Base-by-base conservation (phyloP, 345 rosid genomes). In the Leavenworthia alabamica region DNA sequence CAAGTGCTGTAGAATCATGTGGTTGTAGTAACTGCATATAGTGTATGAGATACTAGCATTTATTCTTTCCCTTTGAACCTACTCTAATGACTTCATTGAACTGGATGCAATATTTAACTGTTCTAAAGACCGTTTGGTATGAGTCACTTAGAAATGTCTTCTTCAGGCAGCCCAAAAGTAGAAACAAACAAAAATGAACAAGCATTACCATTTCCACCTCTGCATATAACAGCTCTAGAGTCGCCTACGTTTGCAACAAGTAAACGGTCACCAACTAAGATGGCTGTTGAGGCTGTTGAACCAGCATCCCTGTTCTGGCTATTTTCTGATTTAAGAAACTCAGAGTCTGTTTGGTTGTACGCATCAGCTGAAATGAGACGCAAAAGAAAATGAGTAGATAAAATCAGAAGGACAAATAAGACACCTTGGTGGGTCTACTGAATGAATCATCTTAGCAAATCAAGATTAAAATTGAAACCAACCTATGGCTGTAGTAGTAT, bases 191-290 rank as follows among this genome's bases (percentile, higher is more conserved):
- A 27, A 41, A 43, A 7, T 14, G 53, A 64, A 67, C 4, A 28
- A 44, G 22, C 48, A 80, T 73, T 78, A 94, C 99, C 99, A 66
- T 77, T 80, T 33, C 99, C 99, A 31, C 88, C 95, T 66, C 97
- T 81, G 80, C 97, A 89, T 50, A 92, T 89, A 57, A 92, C 97
- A 68, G 98, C 98, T 82, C 96, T 82, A 61, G 98, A 92, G 70
- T 92, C 98, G 47, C 98, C 98, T 56, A 92, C 98, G 80, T 92
- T 92, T 41, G 96, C 97, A 67, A 92, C 96, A 29, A 92, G 89
- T 71, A 92, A 73, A 50, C 98, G 95, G 59, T 86, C 82, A 52
- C 98, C 98, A 52, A 92, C 90, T 4, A 93, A 85, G 64, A 94
- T 76, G 55, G 99, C 99, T 9, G 99, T 93, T 45, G 99, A 93